These are phyloP conservation scores for Phaffia tasmanica DNA, from an alignment of 768 basidiomycete species.

Conservation along the genomic window DNA sequence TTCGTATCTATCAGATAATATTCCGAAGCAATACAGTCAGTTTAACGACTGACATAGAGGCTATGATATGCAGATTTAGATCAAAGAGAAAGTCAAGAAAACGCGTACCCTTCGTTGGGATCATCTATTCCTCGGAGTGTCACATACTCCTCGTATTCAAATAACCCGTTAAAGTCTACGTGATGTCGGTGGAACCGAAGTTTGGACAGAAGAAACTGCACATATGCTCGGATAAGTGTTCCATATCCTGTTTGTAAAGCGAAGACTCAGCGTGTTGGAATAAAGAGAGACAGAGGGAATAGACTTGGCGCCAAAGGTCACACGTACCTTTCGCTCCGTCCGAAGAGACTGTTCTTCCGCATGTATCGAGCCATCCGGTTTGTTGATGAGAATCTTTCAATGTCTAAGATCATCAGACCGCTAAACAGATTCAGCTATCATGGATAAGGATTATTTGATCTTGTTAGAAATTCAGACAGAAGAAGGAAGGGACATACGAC, in stretches of 20 bases:
- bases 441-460: not conserved
- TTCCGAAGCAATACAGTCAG: not conserved
- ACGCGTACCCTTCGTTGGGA: conserved; percentile 88
- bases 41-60: conserved; percentile 21
- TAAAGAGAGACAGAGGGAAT: conserved; percentile 9
- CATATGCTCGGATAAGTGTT: conserved; percentile 84
- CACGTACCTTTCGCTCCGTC: conserved; percentile 64
- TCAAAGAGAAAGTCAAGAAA: conserved; percentile 11
- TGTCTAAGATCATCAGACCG: conserved; percentile 46
- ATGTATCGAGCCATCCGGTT: conserved; percentile 96
- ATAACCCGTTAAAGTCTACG: conserved; percentile 95
- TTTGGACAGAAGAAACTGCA: conserved; percentile 88
- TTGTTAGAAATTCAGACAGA: not conserved
- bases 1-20: conserved; percentile 58
- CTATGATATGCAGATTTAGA: not conserved
- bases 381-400: conserved; percentile 95
- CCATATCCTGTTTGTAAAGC: conserved; percentile 58
- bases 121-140: conserved; percentile 95
- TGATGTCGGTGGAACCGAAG: conserved; percentile 89
- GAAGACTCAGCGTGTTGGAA: not conserved
- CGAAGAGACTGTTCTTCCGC: conserved; percentile 70
- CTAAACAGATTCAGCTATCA: not conserved
- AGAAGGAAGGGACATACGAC: conserved; percentile 47
- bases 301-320: not conserved
- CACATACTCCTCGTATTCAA: conserved; percentile 98